Percentiles rank a stretch among this genome's conserved stretches.
Evolutionary conservation across 768 basidiomycete species (phyloP).

Genomic region (Pisolithus sp.): DNA sequence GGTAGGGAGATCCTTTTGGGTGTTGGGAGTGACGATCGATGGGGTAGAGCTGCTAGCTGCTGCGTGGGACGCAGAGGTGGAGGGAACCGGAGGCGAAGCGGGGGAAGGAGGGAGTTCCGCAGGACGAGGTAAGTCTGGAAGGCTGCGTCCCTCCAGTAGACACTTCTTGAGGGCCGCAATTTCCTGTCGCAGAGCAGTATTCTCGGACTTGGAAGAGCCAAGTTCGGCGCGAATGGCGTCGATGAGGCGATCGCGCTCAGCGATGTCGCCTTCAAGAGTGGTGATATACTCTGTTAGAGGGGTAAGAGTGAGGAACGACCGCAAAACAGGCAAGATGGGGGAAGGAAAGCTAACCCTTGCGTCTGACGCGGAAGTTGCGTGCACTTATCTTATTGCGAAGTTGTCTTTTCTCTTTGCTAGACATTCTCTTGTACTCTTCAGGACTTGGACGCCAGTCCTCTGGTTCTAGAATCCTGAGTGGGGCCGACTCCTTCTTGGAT

Average conservation of each 20-base stretch:
- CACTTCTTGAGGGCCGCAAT: slow-evolving; percentile 68
- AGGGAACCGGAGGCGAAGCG: slow-evolving; percentile 37
- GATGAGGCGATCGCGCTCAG: slow-evolving; percentile 86
- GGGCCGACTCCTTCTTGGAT: slow-evolving; percentile 22
- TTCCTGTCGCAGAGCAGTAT: slow-evolving; percentile 74
- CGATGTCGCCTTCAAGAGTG: slow-evolving; percentile 89
- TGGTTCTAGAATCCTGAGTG: slow-evolving; percentile 27
- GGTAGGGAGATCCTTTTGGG: slow-evolving; percentile 69
- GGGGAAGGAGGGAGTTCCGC: slow-evolving; percentile 30
- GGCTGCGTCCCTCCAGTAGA: slow-evolving; percentile 60
- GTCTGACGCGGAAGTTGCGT: slow-evolving; percentile 86
- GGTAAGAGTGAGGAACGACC: not conserved
- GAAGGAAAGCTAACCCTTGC: slow-evolving; percentile 60
- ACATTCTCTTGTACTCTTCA: slow-evolving; percentile 94
- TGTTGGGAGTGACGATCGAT: slow-evolving; percentile 55
- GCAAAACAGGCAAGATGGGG: not conserved
- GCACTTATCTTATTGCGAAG: slow-evolving; percentile 96
- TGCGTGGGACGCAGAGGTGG: slow-evolving; percentile 13
- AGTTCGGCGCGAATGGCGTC: slow-evolving; percentile 83
- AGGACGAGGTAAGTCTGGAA: slow-evolving; percentile 41
- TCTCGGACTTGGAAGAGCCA: slow-evolving; percentile 73
- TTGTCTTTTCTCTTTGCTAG: slow-evolving; percentile 93
- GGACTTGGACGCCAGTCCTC: slow-evolving; percentile 84
- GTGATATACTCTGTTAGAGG: slow-evolving; percentile 77
- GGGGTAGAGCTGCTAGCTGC: slow-evolving; percentile 14